Evolutionary conservation across 495 filamentous ascomycete species (phyloP), one percentile per base, ranked within the genome.

Genomic region (Hyaloscypha finlandica): DNA sequence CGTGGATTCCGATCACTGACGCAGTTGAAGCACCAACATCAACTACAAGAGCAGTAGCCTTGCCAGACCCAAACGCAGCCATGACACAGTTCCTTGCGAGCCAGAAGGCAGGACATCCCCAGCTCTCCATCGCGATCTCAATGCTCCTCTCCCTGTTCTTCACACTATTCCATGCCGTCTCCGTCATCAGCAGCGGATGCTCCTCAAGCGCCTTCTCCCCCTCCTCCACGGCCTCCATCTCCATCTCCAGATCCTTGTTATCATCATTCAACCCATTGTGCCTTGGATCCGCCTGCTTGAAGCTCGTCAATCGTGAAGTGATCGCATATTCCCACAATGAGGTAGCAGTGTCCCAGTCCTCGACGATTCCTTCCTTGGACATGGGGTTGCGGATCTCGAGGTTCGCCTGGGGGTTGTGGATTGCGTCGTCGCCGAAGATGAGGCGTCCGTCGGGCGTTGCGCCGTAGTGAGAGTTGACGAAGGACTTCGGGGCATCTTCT

Each of bases 91-190:
- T 85, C 65, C 78, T 69, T 61, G 90, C 91, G 59, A 97, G 82
- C 83, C 93, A 99, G 79, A 96, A 98, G 4, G 95, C 95, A 16
- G 95, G 95, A 45, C 86, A 88, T 19, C 93, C 94, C 90, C 94
- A 99, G 69, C 86, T 90, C 82, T 99, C 95, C 88, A 99, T 97
- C 33, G 89, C 92, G 62, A 97, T 86, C 78, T 99, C 96, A 70
- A 97, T 92, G 6, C 88, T 88, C 81, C 92, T 94, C 77, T 99
- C 95, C 45, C 95, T 84, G 66, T 89, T 86, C 78, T 97, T 98
- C 19, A 85, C 76, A 25, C 89, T 81, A 75, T 96, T 98, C 94
- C 94, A 97, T 32, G 91, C 90, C 25, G 92, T 90, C 80, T 99
- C 95, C 5, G 91, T 96, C 89, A 98, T 92, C 51, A 99, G 83